Base-by-base conservation (phyloP, 345 rosid genomes). In the Citrus sinensis region DNA sequence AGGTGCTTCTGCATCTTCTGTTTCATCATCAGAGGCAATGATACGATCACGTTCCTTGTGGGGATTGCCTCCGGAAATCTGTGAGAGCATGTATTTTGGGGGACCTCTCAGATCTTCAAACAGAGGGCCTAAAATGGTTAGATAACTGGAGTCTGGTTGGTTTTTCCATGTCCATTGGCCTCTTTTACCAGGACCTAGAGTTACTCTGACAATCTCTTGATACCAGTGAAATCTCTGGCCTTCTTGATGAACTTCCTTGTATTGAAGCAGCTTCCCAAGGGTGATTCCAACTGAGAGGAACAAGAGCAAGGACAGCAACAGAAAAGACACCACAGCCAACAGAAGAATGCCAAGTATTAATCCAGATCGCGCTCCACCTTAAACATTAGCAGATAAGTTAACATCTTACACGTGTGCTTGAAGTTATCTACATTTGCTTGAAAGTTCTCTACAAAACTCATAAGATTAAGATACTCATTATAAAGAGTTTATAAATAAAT, bases 111-210 rank as follows among this genome's bases (percentile, higher is more conserved):
- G 87, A 78, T 95, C 97, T 86, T 91, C 92, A 63, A 93, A 95
- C 13, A 95, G 86, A 55, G 98, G 89, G 75, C 98, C 99, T 35
- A 90, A 76, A 79, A 76, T 87, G 73, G 79, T 83, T 56, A 86
- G 86, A 75, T 84, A 85, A 30, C 80, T 25, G 16, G 91, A 91
- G 25, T 79, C 80, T 4, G 87, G 49, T 77, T 85, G 80, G 77
- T 81, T 84, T 86, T 89, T 90, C 98, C 97, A 95, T 78, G 97
- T 89, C 98, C 99, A 93, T 60, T 95, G 99, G 56, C 99, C 98
- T 88, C 92, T 87, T 75, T 92, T 95, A 19, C 99, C 98, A 9
- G 99, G 99, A 60, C 98, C 98, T 35, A 95, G 89, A 5, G 98
- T 92, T 71, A 93, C 91, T 25, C 98, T 85, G 71, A 92, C 73